These are phyloP conservation scores for Psilocybe sp. DNA, from an alignment of 768 basidiomycete genomes.

Conservation along the genomic window DNA sequence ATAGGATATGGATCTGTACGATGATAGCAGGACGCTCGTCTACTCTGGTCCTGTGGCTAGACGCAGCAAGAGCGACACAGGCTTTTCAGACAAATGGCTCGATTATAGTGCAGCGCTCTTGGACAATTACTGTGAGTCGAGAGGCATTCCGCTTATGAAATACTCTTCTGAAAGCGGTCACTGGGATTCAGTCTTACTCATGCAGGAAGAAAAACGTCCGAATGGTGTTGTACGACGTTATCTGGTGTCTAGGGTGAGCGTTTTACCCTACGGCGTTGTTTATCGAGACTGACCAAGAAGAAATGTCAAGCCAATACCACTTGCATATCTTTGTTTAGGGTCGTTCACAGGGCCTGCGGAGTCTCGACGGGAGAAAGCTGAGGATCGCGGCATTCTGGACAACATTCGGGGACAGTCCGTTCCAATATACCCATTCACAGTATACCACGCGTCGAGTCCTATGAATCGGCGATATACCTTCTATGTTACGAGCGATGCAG, in stretches of 20 bases:
- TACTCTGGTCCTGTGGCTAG: constrained; percentile 65
- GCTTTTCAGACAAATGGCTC: constrained; percentile 61
- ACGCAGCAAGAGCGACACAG: constrained; percentile 58
- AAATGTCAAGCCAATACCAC: constrained; percentile 63
- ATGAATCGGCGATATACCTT: constrained; percentile 67
- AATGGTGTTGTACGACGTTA: constrained; percentile 47
- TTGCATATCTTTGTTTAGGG: constrained; percentile 75
- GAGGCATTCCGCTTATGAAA: background rate
- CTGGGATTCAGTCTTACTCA: constrained; percentile 53
- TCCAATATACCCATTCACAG: constrained; percentile 70
- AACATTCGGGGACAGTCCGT: constrained; percentile 48
- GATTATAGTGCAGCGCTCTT: constrained; percentile 65
- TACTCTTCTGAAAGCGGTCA: constrained; percentile 3
- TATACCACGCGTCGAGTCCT: constrained; percentile 66
- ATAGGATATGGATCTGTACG: constrained; percentile 82
- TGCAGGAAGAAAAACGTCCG: constrained; percentile 54
- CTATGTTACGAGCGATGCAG: constrained; percentile 55
- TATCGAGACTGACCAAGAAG: background rate
- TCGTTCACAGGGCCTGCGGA: constrained; percentile 61
- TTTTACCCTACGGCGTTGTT: background rate
- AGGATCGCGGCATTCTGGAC: constrained; percentile 58
- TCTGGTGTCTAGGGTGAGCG: constrained; percentile 65
- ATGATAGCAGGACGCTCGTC: constrained; percentile 70
- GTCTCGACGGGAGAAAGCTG: constrained; percentile 57
- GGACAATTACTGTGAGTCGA: constrained; percentile 70